phyloP scores from a whole-genome alignment of 208 protist species.

The Vickermania spadyakhi region DNA sequence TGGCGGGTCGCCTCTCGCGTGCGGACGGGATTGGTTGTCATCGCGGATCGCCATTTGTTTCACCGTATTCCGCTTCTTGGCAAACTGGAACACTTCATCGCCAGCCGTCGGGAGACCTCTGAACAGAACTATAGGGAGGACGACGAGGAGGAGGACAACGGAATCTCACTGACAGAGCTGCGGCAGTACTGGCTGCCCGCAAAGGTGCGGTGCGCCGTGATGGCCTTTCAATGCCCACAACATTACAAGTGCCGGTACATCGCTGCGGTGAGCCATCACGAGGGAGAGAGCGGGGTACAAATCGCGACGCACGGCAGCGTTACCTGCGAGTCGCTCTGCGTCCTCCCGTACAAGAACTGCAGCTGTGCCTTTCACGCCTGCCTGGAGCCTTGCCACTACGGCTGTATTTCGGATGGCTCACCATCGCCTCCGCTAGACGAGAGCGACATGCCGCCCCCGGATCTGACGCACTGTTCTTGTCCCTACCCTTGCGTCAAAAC shows the following conservation, averaged over 20 bases:
- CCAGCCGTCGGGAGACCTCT: slow-evolving; percentile 25
- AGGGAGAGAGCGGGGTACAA: slow-evolving; percentile 12
- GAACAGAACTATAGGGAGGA: slow-evolving; percentile 8
- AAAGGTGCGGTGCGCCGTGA: slow-evolving; percentile 25
- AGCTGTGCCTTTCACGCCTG: slow-evolving; percentile 56
- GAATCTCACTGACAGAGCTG: too few relatives aligned
- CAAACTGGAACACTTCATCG: slow-evolving; percentile 42
- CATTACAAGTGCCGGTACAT: slow-evolving; percentile 59
- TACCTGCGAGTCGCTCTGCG: slow-evolving; percentile 52
- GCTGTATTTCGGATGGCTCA: neutral
- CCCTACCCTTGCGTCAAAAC: slow-evolving; percentile 59
- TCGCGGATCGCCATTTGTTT: slow-evolving; percentile 64
- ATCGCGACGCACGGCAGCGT: slow-evolving; percentile 41
- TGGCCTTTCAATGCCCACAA: slow-evolving; percentile 65
- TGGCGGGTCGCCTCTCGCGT: slow-evolving; percentile 51
- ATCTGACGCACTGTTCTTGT: slow-evolving; percentile 33
- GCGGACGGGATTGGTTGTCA: slow-evolving; percentile 40
- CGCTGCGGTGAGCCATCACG: slow-evolving; percentile 19
- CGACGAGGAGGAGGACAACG: neutral
- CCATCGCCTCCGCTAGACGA: neutral
- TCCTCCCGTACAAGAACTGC: slow-evolving; percentile 53
- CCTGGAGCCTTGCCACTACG: slow-evolving; percentile 49
- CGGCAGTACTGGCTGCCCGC: slow-evolving; percentile 61
- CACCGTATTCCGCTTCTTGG: slow-evolving; percentile 41
- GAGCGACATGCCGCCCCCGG: neutral